Conservation (phyloP, 148 eudicot genomes). For the Rhododendron ferrugineum region DNA sequence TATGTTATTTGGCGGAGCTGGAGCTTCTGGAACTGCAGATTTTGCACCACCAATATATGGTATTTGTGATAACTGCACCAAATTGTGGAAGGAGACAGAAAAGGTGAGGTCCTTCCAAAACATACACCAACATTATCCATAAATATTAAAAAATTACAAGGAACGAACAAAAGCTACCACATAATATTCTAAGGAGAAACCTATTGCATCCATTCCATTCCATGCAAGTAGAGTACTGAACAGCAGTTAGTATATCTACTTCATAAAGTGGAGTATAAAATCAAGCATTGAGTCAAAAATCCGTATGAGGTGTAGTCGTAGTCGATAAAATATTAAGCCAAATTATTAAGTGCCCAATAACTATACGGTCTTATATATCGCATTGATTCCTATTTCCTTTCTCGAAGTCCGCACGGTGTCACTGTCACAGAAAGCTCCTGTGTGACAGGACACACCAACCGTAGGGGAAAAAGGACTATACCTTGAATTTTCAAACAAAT, state of each 20-base stretch:
- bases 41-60: constrained; percentile 55
- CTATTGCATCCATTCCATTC: neutral
- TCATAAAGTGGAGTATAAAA: neutral
- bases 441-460: neutral
- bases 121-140: neutral
- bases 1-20: constrained; percentile 87
- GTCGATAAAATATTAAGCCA: neutral
- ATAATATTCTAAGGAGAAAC: neutral
- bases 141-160: neutral
- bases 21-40: constrained; percentile 64
- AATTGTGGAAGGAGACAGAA: neutral
- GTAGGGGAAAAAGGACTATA: neutral
- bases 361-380: neutral
- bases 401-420: neutral
- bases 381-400: neutral
- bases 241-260: neutral
- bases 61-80: constrained; percentile 74
- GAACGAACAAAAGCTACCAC: neutral
- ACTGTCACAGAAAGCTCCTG: too few species aligned
- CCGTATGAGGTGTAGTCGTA: neutral
- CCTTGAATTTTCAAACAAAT: neutral
- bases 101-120: neutral
- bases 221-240: neutral
- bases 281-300: neutral
- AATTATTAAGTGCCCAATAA: neutral